Evolutionary conservation across 2,329 filamentous ascomycete species (phyloP), one percentile per base, ranked within the genome.

Genomic region (Fusarium sp.): DNA sequence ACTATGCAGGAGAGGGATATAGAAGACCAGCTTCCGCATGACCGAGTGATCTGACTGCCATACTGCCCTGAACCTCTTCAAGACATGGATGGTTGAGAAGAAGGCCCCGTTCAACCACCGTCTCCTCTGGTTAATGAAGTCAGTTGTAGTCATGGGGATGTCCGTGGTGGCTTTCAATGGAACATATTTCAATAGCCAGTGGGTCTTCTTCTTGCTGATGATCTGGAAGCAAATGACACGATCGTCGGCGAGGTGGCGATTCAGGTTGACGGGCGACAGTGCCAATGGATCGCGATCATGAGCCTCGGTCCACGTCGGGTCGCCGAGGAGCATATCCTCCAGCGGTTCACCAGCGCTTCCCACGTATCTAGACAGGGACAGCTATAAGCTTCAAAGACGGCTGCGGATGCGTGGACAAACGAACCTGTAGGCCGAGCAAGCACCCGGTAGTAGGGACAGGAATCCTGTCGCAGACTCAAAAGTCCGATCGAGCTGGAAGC

Each of bases 101-200:
- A 63, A 65, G 0, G 62, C 51, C 0, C 62, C 62, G 1, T 65
- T 58, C 10, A 65, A 23, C 59, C 62, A 65, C 2, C 58, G 27
- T 2, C 58, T 39, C 0, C 62, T 34, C 2, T 65, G 58, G 2
- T 56, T 65, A 2, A 65, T 55, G 4, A 63, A 64, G 3, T 64
- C 58, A 0, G 51, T 39, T 0, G 43, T 39, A 0, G n/a, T 28
- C 30, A 54, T 62, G 2, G 57, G 61, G 0, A 62, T 61, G 1
- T 64, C 58, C 1, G 58, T 64, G 0, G 27, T 50, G 0, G 48
- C 58, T 0, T 37, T 23, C 52, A 11, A 39, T 28, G 1, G 53
- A 34, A 0, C 31, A 5, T 23, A 23, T 23, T 23, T 23, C 23
- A 23, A 23, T 23, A 23, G 23, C 23, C 23, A 23, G 23, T 23